A percentile compares a stretch with the other conserved stretches of the same genome.
Evolutionary conservation across 257 asterid species (phyloP).

Genomic region (Solanum sitiens): DNA sequence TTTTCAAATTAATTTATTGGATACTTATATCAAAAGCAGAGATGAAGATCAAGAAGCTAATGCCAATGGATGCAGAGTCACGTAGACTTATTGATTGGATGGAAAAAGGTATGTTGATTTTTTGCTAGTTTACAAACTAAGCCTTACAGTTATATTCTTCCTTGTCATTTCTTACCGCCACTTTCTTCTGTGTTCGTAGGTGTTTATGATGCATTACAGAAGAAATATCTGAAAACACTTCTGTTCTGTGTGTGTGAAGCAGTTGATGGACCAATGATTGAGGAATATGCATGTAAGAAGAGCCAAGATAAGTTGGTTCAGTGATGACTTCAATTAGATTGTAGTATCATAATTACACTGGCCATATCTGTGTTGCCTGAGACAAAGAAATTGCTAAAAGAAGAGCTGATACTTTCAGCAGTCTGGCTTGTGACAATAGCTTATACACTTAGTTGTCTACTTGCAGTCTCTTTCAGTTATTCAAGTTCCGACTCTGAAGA

Average conservation of each 20-base stretch:
- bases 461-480: constrained; percentile 86
- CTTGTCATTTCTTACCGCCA: not conserved
- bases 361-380: not conserved
- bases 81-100: constrained; percentile 95
- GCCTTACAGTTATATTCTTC: not conserved
- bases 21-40: constrained; percentile 27
- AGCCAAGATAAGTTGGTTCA: not conserved
- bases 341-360: not conserved
- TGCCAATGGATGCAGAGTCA: constrained; percentile 97
- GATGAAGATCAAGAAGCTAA: constrained; percentile 95
- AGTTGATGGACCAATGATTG: constrained; percentile 78
- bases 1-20: constrained; percentile 4
- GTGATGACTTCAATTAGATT: not conserved
- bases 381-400: not conserved
- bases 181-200: constrained; percentile 28
- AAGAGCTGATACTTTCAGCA: not conserved
- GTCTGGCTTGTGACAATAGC: not conserved
- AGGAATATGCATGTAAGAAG: constrained; percentile 81
- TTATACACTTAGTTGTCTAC: not conserved
- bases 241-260: constrained; percentile 79
- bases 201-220: constrained; percentile 91
- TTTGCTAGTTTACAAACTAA: not conserved
- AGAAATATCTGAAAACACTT: constrained; percentile 82
- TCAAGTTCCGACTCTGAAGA: constrained; percentile 68
- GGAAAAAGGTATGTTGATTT: constrained; percentile 68